Evolutionary conservation across 1,284 basidiomycete species (phyloP).

Genomic region (Gastroboletus turbinatus): DNA sequence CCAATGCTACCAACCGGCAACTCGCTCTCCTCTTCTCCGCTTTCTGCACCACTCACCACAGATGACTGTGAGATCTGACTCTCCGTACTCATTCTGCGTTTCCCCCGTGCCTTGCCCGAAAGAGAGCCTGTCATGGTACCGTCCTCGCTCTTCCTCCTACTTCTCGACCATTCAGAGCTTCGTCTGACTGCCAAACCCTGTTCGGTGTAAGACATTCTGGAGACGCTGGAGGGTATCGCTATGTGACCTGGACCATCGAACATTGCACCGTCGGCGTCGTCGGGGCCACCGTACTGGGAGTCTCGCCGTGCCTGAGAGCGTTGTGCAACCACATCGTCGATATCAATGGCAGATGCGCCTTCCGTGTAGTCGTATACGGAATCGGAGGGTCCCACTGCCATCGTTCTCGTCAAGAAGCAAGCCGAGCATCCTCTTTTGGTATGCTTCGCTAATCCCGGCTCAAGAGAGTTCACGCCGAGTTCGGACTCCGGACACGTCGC

Average conservation of each 20-base stretch:
- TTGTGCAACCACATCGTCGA: slow-evolving; percentile 54
- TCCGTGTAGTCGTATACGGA: slow-evolving; percentile 71
- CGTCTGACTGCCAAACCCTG: slow-evolving; percentile 42
- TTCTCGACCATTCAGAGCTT: slow-evolving; percentile 55
- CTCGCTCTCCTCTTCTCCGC: slow-evolving; percentile 29
- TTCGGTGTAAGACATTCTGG: slow-evolving; percentile 70
- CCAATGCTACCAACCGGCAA: slow-evolving; percentile 25
- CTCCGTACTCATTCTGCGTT: slow-evolving; percentile 48
- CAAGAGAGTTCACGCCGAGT: neutral
- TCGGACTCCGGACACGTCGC: neutral
- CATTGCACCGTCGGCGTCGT: slow-evolving; percentile 59
- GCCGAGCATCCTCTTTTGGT: slow-evolving; percentile 15
- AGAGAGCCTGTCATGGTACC: slow-evolving; percentile 25
- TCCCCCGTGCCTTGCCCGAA: slow-evolving; percentile 31
- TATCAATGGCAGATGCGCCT: slow-evolving; percentile 75
- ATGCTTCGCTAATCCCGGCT: neutral
- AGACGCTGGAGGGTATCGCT: slow-evolving; percentile 72
- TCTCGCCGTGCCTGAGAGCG: slow-evolving; percentile 56
- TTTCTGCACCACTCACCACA: slow-evolving; percentile 24
- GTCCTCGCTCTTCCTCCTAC: slow-evolving; percentile 54
- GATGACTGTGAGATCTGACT: slow-evolving; percentile 44
- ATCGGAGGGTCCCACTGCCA: slow-evolving; percentile 11
- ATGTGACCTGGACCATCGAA: slow-evolving; percentile 75
- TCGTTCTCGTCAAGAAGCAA: slow-evolving; percentile 1
- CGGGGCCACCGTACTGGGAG: slow-evolving; percentile 53